These are phyloP conservation scores for Chamaenerion angustifolium DNA, from an alignment of 345 rosid species.

Conservation along the genomic window DNA sequence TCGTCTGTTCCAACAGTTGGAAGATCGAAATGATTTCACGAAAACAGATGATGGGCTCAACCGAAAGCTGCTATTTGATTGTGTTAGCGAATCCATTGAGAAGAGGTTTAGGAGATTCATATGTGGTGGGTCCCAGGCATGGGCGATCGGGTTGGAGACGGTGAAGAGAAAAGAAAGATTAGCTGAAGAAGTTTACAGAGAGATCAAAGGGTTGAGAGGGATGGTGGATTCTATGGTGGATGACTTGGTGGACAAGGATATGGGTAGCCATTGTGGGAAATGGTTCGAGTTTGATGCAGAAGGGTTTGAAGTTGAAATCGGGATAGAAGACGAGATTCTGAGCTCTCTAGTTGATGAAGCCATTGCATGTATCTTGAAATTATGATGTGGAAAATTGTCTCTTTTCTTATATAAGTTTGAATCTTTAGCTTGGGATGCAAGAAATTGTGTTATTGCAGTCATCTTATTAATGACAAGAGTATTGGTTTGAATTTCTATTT, in stretches of 20 bases:
- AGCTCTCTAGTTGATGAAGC: conserved; percentile 51
- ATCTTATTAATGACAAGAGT: too few species aligned
- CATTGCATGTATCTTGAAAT: conserved; percentile 27
- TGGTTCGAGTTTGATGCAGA: conserved; percentile 73
- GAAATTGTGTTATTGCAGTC: too few species aligned
- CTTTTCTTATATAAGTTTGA: too few species aligned
- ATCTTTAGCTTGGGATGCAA: too few species aligned
- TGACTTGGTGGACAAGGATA: conserved; percentile 83
- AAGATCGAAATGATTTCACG: conserved; percentile 23
- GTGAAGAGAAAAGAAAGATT: conserved; percentile 43
- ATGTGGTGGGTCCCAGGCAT: conserved; percentile 40
- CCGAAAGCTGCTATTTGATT: conserved; percentile 55
- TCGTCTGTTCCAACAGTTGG: conserved; percentile 56
- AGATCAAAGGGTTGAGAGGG: conserved; percentile 46
- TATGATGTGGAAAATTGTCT: not conserved
- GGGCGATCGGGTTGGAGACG: conserved; percentile 38
- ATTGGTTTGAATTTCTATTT: too few species aligned
- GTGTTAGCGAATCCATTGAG: conserved; percentile 57
- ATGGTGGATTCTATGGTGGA: conserved; percentile 82
- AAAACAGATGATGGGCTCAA: conserved; percentile 17
- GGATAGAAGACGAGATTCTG: conserved; percentile 45
- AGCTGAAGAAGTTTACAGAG: conserved; percentile 62
- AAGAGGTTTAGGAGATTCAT: conserved; percentile 35
- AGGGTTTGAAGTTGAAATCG: conserved; percentile 41
- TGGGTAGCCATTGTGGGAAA: conserved; percentile 68